phyloP scores from a whole-genome alignment of 2,329 filamentous ascomycete species.

The Diaporthe velutina region DNA sequence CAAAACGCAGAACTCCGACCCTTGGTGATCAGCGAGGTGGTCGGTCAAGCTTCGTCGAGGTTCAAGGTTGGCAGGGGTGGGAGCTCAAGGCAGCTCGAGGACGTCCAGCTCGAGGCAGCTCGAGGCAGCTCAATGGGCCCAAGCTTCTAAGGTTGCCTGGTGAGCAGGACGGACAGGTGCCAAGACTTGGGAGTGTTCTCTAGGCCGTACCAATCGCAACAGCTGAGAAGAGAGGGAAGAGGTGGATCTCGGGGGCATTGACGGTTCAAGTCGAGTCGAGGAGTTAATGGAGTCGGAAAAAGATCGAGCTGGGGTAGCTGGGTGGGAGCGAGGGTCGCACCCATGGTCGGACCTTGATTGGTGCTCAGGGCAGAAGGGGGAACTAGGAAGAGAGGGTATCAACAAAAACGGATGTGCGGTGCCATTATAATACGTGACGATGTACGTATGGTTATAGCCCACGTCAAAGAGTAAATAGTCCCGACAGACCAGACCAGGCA shows the following conservation, averaged over 20 bases:
- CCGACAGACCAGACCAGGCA: too few species aligned
- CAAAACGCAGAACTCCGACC: conserved; percentile 8
- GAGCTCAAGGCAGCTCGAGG: conserved; percentile 32
- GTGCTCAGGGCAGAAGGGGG: not conserved
- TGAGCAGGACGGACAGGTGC: conserved; percentile 1
- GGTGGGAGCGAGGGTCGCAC: not conserved
- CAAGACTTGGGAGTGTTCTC: conserved; percentile 10
- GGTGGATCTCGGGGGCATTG: not conserved
- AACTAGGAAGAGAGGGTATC: not conserved
- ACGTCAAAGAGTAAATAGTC: conserved; percentile 10
- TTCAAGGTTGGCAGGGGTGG: conserved; percentile 30
- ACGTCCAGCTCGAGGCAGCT: conserved; percentile 4
- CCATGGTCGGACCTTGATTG: conserved; percentile 8
- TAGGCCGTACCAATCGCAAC: conserved; percentile 27
- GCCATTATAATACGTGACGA: conserved; percentile 17
- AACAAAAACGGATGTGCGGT: not conserved
- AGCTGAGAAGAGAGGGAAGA: not conserved
- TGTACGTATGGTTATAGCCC: not conserved
- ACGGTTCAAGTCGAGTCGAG: not conserved
- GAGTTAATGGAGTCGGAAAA: not conserved
- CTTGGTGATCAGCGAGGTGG: conserved; percentile 20
- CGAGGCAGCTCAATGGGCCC: conserved; percentile 6
- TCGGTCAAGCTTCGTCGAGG: conserved; percentile 28
- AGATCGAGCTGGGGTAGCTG: not conserved
- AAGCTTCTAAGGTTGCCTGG: conserved; percentile 25